Evolutionary conservation across 306 rosid species (phyloP).

Genomic region (Bauhinia variegata): DNA sequence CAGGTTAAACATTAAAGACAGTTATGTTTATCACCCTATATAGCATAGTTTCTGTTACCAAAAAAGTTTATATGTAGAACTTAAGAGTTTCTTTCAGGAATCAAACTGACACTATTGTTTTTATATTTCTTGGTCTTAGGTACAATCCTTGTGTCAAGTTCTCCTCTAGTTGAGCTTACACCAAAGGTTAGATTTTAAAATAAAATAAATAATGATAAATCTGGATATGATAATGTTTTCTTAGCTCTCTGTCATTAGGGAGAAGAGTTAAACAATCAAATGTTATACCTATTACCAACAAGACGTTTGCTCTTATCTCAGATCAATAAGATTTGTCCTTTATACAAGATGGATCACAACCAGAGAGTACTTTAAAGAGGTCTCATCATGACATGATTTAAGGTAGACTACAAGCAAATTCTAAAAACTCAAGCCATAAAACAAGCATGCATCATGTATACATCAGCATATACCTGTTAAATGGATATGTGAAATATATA

Average conservation of each 20-base stretch:
- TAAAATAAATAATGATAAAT: too few relatives aligned
- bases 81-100: too few relatives aligned
- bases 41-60: too few relatives aligned
- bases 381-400: background rate
- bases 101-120: too few relatives aligned
- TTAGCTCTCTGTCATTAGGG: background rate
- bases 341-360: background rate
- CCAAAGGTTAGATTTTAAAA: too few relatives aligned
- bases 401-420: background rate
- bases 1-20: too few relatives aligned
- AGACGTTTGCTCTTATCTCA: constrained; percentile 12
- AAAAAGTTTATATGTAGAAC: too few relatives aligned
- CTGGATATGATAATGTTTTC: too few relatives aligned
- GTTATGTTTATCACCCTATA: too few relatives aligned
- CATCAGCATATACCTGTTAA: constrained; percentile 12
- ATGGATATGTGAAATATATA: constrained; percentile 6
- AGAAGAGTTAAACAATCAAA: background rate
- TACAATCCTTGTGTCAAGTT: too few relatives aligned
- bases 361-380: background rate
- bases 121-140: too few relatives aligned
- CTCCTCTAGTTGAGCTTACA: too few relatives aligned
- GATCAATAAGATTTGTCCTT: constrained; percentile 17
- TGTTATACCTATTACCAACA: background rate
- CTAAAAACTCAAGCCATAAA: background rate
- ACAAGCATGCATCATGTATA: background rate